Evolutionary conservation across 257 asterid genomes (phyloP).

Genomic region (Solanum sitiens): DNA sequence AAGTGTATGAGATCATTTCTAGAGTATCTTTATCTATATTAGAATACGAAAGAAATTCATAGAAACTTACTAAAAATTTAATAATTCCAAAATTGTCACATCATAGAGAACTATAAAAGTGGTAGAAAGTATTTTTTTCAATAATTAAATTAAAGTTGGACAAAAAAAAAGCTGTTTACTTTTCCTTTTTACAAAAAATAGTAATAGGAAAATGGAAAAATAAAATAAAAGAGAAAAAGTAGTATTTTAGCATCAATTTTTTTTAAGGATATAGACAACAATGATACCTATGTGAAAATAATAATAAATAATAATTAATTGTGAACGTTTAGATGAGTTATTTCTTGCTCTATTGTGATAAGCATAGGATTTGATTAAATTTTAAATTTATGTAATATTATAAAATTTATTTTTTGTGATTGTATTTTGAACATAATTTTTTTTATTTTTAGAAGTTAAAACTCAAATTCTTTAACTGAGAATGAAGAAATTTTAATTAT

Average conservation of each 20-base stretch:
- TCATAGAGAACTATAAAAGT: background rate
- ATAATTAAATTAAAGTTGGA: background rate
- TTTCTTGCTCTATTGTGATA: background rate
- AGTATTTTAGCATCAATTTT: background rate
- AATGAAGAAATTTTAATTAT: background rate
- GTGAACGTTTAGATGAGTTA: background rate
- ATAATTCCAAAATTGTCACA: background rate
- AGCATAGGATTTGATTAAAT: rapidly evolving
- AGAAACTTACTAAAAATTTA: background rate
- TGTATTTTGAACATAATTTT: background rate
- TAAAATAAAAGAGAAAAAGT: background rate
- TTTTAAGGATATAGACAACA: background rate
- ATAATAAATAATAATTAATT: background rate
- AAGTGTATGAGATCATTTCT: background rate
- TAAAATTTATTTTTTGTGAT: no score
- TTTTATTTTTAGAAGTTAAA: rapidly evolving
- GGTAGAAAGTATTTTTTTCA: background rate
- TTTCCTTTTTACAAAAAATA: background rate
- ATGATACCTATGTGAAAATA: background rate
- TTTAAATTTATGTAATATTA: no score
- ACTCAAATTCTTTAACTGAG: background rate
- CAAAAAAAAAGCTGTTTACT: background rate
- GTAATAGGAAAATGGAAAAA: background rate
- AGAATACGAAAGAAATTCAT: background rate
- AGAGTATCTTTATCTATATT: background rate